Evolutionary conservation across 176 grass and related monocot genomes (phyloP).

Genomic region (Musa acuminata): DNA sequence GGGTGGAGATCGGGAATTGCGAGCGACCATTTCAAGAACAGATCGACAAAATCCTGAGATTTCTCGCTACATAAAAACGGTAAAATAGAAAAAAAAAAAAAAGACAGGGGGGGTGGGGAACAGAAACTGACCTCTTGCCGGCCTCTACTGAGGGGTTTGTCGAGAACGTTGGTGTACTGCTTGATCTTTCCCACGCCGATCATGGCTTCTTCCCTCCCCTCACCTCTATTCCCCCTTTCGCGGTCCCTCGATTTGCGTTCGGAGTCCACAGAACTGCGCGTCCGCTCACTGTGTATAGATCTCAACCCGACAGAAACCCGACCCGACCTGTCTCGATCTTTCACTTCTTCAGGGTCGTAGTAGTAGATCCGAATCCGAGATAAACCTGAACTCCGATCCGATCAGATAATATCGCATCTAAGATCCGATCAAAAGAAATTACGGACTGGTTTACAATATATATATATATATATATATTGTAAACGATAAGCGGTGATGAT

Average conservation of each 20-base stretch:
- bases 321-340: background rate
- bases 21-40: background rate
- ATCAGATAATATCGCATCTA: too few relatives aligned
- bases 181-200: slow-evolving; percentile 90
- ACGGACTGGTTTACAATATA: background rate
- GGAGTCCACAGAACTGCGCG: background rate
- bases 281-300: background rate
- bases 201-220: slow-evolving; percentile 24
- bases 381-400: too few relatives aligned
- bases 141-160: slow-evolving; percentile 83
- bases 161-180: slow-evolving; percentile 85
- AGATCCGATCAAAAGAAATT: too few relatives aligned
- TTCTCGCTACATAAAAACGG: background rate
- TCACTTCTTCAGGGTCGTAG: background rate
- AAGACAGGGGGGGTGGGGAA: background rate
- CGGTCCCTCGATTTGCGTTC: background rate
- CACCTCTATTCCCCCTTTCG: background rate
- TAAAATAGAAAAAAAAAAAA: slow-evolving; percentile 1
- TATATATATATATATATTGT: too few relatives aligned
- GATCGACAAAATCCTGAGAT: background rate
- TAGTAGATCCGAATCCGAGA: too few relatives aligned
- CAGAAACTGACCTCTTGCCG: slow-evolving; percentile 44
- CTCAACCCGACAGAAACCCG: background rate
- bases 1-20: background rate
- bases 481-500: too few relatives aligned